Evolutionary conservation across 2,329 filamentous ascomycete species (phyloP).

Genomic region (Diaporthe ampelina): DNA sequence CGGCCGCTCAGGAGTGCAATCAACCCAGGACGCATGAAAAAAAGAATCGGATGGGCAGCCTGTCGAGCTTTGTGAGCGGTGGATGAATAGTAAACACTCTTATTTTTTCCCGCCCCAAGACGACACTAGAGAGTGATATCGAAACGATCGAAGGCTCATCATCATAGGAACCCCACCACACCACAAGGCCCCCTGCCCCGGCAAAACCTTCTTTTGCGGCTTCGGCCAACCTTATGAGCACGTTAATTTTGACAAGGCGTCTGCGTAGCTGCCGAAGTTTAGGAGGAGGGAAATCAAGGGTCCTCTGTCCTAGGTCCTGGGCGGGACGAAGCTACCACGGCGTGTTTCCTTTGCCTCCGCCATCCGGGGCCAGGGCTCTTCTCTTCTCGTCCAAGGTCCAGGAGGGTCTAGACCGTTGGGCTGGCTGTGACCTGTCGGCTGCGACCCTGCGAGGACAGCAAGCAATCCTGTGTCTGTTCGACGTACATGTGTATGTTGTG

Average conservation of each 20-base stretch:
- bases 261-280: constrained; percentile 8
- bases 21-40: constrained; percentile 16
- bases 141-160: constrained; percentile 5
- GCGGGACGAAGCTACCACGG: background rate
- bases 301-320: constrained; percentile 4
- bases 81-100: background rate
- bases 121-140: background rate
- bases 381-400: constrained; percentile 3
- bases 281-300: constrained; percentile 1
- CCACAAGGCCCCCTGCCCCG: background rate
- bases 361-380: background rate
- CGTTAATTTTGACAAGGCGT: background rate
- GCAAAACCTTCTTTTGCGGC: constrained; percentile 23
- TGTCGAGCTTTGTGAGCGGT: no score
- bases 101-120: no score
- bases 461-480: background rate
- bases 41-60: background rate
- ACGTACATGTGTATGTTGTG: background rate
- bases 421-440: constrained; percentile 28
- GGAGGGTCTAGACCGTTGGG: constrained; percentile 26
- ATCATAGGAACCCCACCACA: background rate
- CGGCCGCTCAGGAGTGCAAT: constrained; percentile 30
- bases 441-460: constrained; percentile 13
- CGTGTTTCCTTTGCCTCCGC: background rate
- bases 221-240: constrained; percentile 5